These are phyloP conservation scores for Areca catechu DNA, from an alignment of 176 grass and related monocot genomes.

Conservation along the genomic window DNA sequence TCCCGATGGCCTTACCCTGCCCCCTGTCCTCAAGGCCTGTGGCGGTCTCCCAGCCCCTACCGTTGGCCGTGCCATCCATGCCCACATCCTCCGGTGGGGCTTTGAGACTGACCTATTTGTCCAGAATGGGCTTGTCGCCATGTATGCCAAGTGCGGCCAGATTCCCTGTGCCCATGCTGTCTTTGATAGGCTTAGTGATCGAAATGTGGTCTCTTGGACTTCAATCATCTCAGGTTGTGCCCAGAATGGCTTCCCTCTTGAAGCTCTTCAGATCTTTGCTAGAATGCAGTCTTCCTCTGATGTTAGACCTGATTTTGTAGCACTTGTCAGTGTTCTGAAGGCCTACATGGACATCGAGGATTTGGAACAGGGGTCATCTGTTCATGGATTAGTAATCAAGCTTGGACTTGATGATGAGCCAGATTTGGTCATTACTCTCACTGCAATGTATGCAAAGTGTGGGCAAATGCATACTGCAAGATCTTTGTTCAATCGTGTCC, in stretches of 20 bases:
- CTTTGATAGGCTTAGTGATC: conserved; percentile 31
- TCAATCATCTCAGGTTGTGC: conserved; percentile 44
- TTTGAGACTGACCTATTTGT: conserved; percentile 29
- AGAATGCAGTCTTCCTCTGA: conserved; percentile 19
- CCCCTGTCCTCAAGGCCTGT: conserved; percentile 30
- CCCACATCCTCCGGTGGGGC: conserved; percentile 30
- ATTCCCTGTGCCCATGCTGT: conserved; percentile 11
- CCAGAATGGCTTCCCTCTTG: conserved; percentile 33
- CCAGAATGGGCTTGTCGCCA: conserved; percentile 38
- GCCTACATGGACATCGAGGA: conserved; percentile 47
- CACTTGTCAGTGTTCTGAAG: conserved; percentile 39
- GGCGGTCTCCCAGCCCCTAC: neutral
- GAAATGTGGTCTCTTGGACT: conserved; percentile 62
- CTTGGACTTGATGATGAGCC: conserved; percentile 36
- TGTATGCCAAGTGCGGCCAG: conserved; percentile 37
- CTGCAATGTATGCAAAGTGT: conserved; percentile 58
- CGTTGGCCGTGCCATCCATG: conserved; percentile 35
- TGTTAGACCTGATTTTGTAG: conserved; percentile 43
- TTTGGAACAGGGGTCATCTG: conserved; percentile 21
- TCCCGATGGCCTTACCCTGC: conserved; percentile 33
- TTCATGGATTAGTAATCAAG: conserved; percentile 49
- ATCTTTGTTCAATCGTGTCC: conserved; percentile 38
- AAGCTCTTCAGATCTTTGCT: conserved; percentile 28
- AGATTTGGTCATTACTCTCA: conserved; percentile 43
- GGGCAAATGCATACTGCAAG: conserved; percentile 27